Evolutionary conservation across 805 yeast species (phyloP).

Genomic region (Cyberlindnera japonica): DNA sequence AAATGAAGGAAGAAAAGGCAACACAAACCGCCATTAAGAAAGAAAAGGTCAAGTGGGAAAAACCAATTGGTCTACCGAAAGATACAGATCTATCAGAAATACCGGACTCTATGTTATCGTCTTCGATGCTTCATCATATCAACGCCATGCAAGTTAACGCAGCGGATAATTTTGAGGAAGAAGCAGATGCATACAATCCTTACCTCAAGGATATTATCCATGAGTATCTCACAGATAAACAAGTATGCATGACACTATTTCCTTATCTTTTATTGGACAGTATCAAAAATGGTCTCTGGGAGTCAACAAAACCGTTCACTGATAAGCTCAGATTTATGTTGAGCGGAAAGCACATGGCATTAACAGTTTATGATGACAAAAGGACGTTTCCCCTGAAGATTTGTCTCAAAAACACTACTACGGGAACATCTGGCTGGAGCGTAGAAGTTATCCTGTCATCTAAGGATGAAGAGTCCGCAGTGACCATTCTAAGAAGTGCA

Average conservation of each 20-base stretch:
- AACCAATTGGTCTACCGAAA: neutral
- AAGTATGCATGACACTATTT: conserved; percentile 1
- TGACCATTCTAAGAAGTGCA: neutral
- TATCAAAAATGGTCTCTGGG: conserved; percentile 5
- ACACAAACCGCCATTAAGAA: neutral
- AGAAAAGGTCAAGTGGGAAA: neutral
- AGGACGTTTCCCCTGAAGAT: neutral
- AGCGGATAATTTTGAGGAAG: neutral
- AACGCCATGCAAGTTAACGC: neutral
- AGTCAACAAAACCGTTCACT: neutral
- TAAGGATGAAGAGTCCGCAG: neutral
- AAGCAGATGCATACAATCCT: neutral
- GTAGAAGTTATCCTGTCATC: neutral
- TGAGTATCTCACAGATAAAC: conserved; percentile 2
- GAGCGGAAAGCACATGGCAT: conserved; percentile 1
- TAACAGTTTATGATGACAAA: conserved; percentile 1
- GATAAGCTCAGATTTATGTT: conserved; percentile 4
- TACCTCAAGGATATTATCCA: neutral
- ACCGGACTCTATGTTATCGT: neutral
- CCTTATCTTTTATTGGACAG: conserved; percentile 5
- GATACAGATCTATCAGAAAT: neutral
- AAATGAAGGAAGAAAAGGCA: neutral
- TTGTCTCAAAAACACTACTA: neutral
- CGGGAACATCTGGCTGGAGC: conserved; percentile 1
- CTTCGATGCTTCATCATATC: neutral